A percentile compares a stretch with the other conserved stretches of the same genome.
phyloP scores from a whole-genome alignment of 176 grass and related monocot species.

The Zea mays region Zm-B73-REFERENCE-NAM-5.0 NC_050097.1:99956001-99956500 shows the following conservation, averaged over 20 bases:
- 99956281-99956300: constrained; percentile 47
- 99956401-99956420: not conserved
- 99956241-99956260: constrained; percentile 48
- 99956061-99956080: too few relatives aligned
- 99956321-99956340: constrained; percentile 10
- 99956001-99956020: too few relatives aligned
- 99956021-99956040: too few relatives aligned
- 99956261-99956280: constrained; percentile 32
- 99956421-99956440: not conserved
- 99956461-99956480: not conserved
- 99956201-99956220: constrained; percentile 29
- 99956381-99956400: not conserved
- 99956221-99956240: constrained; percentile 19
- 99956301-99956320: constrained; percentile 45
- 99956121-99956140: too few relatives aligned
- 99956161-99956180: constrained; percentile 1
- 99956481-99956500: not conserved
- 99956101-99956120: too few relatives aligned
- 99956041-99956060: too few relatives aligned
- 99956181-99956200: constrained; percentile 33
- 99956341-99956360: not conserved
- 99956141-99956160: too few relatives aligned
- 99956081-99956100: too few relatives aligned
- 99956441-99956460: not conserved
- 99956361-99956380: not conserved